These are phyloP conservation scores for Dryas alaskensis DNA, from an alignment of 306 rosid genomes.

Conservation along the genomic window DNA sequence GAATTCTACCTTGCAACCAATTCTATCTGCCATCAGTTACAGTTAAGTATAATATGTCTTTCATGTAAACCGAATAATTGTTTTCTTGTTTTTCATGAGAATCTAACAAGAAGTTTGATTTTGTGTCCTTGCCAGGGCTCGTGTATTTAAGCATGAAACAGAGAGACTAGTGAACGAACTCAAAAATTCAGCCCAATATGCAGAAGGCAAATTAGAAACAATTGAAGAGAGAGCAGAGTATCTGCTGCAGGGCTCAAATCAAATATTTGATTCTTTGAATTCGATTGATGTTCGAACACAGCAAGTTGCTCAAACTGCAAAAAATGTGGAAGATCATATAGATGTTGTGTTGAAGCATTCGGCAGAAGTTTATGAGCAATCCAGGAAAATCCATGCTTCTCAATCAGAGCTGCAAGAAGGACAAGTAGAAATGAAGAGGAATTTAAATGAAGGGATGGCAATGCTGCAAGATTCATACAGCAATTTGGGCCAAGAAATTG, in stretches of 20 bases:
- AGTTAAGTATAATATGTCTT: constrained; percentile 46
- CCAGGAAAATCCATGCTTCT: constrained; percentile 50
- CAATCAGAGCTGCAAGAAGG: constrained; percentile 60
- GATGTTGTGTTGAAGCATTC: constrained; percentile 50
- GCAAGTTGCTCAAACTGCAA: constrained; percentile 44
- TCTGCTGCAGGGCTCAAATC: constrained; percentile 46
- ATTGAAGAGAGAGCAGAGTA: constrained; percentile 53
- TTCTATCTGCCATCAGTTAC: constrained; percentile 75
- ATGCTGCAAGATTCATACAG: constrained; percentile 58
- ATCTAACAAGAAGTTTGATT: neutral
- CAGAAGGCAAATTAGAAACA: constrained; percentile 57
- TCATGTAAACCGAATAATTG: neutral
- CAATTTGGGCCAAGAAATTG: constrained; percentile 55
- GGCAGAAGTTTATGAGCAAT: constrained; percentile 55
- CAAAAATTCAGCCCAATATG: constrained; percentile 59
- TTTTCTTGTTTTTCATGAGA: neutral
- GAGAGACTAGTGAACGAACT: constrained; percentile 82
- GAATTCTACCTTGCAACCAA: constrained; percentile 91
- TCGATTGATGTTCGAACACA: constrained; percentile 43
- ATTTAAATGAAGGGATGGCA: constrained; percentile 52
- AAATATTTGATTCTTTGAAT: constrained; percentile 47
- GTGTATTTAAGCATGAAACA: constrained; percentile 60
- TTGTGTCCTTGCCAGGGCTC: constrained; percentile 35
- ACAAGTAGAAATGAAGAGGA: constrained; percentile 56
- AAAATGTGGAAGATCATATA: constrained; percentile 51